Evolutionary conservation across 1,139 yeast species (phyloP).

Genomic region (Candida albicans): DNA sequence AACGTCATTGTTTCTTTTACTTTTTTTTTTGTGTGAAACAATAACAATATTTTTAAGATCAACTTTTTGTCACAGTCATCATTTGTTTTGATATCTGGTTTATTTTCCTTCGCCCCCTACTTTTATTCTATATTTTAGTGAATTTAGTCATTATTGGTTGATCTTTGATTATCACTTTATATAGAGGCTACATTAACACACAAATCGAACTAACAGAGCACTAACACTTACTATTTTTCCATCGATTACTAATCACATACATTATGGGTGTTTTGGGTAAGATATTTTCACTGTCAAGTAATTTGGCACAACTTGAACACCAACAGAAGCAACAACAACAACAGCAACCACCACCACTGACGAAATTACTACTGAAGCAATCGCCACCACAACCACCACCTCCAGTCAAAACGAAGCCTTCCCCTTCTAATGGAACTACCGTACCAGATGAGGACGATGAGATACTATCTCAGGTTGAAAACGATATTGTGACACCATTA

Average conservation of each 20-base stretch:
- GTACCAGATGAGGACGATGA: conserved; percentile 15
- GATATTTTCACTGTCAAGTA: conserved; percentile 28
- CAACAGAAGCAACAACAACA: conserved; percentile 6
- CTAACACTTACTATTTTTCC: background rate
- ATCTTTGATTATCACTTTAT: too few relatives aligned
- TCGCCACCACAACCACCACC: conserved; percentile 2
- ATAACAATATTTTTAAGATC: too few relatives aligned
- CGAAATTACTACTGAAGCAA: background rate
- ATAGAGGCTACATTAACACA: too few relatives aligned
- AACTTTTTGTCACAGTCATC: too few relatives aligned
- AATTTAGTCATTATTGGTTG: too few relatives aligned
- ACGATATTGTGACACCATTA: conserved; percentile 23
- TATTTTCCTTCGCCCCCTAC: too few relatives aligned
- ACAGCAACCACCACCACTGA: conserved; percentile 1
- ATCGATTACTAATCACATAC: background rate
- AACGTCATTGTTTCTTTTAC: too few relatives aligned
- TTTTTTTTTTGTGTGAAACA: too few relatives aligned
- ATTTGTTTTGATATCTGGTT: too few relatives aligned
- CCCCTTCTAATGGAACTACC: background rate
- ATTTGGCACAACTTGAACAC: conserved; percentile 14
- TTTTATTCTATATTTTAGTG: too few relatives aligned
- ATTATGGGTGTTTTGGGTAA: conserved; percentile 23
- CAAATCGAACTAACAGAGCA: too few relatives aligned
- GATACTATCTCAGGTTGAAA: conserved; percentile 16
- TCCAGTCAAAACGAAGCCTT: conserved; percentile 3